Evolutionary conservation across 169 alveolate genomes (phyloP).

Genomic region (Cryptosporidium canis): DNA sequence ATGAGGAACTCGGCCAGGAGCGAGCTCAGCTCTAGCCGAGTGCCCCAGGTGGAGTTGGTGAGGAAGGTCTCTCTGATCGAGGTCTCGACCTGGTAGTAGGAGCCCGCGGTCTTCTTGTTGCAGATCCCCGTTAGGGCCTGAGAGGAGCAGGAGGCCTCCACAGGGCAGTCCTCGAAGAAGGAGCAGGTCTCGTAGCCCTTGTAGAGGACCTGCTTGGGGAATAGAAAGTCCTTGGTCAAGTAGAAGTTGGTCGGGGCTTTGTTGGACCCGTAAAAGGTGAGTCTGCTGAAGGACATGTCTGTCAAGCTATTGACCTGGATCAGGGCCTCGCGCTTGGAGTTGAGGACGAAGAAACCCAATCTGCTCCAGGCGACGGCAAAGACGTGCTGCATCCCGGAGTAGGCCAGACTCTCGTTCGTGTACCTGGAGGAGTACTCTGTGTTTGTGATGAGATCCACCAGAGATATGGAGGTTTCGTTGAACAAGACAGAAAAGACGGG

Average conservation of each 20-base stretch:
- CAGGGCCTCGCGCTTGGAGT: not conserved
- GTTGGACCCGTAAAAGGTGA: not conserved
- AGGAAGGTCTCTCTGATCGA: conserved; percentile 19
- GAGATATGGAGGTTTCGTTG: conserved; percentile 14
- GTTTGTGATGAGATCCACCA: not conserved
- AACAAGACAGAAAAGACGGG: conserved; percentile 20
- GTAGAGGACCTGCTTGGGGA: conserved; percentile 16
- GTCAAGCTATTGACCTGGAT: conserved; percentile 28
- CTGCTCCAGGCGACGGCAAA: conserved; percentile 51
- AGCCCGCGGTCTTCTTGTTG: conserved; percentile 14
- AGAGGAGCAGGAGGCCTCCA: conserved; percentile 14
- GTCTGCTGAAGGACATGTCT: conserved; percentile 4
- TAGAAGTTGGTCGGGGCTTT: not conserved
- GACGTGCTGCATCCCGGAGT: not conserved
- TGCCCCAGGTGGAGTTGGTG: conserved; percentile 46
- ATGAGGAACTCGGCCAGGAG: not conserved
- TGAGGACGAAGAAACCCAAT: conserved; percentile 27
- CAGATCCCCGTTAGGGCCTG: conserved; percentile 38
- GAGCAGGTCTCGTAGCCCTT: conserved; percentile 51
- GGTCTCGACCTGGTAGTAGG: conserved; percentile 6
- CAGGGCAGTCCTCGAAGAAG: conserved; percentile 46
- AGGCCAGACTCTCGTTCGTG: conserved; percentile 20
- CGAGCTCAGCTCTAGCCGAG: conserved; percentile 10
- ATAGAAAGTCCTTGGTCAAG: not conserved
- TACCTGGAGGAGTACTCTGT: conserved; percentile 21